Evolutionary conservation across 2,329 filamentous ascomycete species (phyloP), one percentile per base, ranked within the genome.

Genomic region (Exophiala sideris): DNA sequence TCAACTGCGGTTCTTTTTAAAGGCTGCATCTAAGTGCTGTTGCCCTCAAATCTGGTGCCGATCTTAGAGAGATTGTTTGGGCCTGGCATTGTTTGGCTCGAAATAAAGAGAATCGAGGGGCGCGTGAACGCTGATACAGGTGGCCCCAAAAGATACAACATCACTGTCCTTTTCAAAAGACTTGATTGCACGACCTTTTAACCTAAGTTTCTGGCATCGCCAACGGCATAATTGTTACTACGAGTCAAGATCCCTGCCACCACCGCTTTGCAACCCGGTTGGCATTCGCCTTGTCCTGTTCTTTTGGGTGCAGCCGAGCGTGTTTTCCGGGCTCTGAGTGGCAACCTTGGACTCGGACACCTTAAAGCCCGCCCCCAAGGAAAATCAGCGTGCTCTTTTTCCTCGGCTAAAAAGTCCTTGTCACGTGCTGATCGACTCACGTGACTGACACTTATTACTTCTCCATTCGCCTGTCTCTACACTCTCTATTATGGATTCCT

Each of bases 261-360:
- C 39, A 11, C 34, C 41, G 46, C 14, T n/a, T 50, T 49, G 42
- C 48, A 21, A 32, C 54, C 29, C 48, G 39, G 36, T 48, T 36
- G 12, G 41, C 45, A 39, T 44, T 18, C 53, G 45, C 39, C 49
- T 48, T 21, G 35, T 41, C 29, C 49, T 45, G 55, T 44, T 34
- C 35, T 47, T 41, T 48, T 51, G 40, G 24, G 53, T 60, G 51
- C 54, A 54, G 54, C 54, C 50, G 52, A 56, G 57, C 49, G 50
- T 44, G 54, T 48, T 48, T 50, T 60, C 54, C 32, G 46, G 57
- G 53, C 54, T 54, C 45, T 57, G 57, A 60, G 57, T 57, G 57
- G 57, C 57, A 53, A 57, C 56, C 52, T 12, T 20, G 54, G 56
- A 53, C 52, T 53, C 52, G 52, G 49, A 45, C 50, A 44, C 32